Evolutionary conservation across 768 basidiomycete genomes (phyloP).

Genomic region (Boletus tylopilopsis): DNA sequence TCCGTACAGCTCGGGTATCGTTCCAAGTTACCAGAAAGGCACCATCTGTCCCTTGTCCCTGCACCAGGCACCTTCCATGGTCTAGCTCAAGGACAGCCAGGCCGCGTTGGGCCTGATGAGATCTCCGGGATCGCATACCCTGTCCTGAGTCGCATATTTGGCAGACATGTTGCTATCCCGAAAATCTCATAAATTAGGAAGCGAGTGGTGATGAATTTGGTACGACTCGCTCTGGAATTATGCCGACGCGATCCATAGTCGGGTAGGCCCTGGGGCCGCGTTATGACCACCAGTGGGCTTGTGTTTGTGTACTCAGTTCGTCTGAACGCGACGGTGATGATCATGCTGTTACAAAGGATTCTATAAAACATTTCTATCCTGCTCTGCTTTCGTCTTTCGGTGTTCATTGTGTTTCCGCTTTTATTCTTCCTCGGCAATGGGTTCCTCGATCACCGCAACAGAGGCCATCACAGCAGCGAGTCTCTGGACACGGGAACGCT

Average conservation of each 20-base stretch:
- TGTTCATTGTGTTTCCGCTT: background rate
- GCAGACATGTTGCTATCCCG: too few relatives aligned
- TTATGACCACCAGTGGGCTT: too few relatives aligned
- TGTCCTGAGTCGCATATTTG: too few relatives aligned
- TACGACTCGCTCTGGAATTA: too few relatives aligned
- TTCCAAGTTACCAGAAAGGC: constrained; percentile 42
- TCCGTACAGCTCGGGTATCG: constrained; percentile 26
- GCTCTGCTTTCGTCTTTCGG: background rate
- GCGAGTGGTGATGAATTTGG: too few relatives aligned
- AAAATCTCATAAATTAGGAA: too few relatives aligned
- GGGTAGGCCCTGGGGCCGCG: too few relatives aligned
- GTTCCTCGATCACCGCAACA: constrained; percentile 22
- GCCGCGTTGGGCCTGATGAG: constrained; percentile 33
- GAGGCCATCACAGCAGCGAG: constrained; percentile 35
- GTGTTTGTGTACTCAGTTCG: too few relatives aligned
- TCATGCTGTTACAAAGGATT: background rate
- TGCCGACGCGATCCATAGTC: too few relatives aligned
- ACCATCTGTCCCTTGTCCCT: too few relatives aligned
- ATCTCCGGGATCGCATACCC: too few relatives aligned
- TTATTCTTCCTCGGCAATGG: constrained; percentile 28
- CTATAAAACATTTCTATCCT: constrained; percentile 3
- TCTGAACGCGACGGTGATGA: background rate
- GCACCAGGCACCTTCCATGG: too few relatives aligned
- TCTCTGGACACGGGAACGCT: constrained; percentile 54
- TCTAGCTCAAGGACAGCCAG: constrained; percentile 32